Conservation (phyloP, 495 filamentous ascomycete species). For the Penicillium cataractarum region DNA sequence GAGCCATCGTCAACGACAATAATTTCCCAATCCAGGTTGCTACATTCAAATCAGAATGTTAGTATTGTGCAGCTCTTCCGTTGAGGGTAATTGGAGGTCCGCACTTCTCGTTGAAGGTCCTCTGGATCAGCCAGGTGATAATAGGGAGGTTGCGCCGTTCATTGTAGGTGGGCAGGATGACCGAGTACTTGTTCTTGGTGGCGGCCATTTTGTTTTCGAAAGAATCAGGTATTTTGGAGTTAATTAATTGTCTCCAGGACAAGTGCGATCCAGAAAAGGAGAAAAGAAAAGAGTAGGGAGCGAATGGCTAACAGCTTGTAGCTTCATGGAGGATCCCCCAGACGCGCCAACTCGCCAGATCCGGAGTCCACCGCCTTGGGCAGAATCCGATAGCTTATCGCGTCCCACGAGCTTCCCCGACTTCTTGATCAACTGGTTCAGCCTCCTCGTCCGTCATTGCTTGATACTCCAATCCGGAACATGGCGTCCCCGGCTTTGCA, state of each 20-base stretch:
- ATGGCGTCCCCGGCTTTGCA: constrained; percentile 39
- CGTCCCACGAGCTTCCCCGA: constrained; percentile 9
- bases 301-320: constrained; percentile 35
- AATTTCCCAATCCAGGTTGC: constrained; percentile 95
- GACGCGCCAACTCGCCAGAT: constrained; percentile 37
- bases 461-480: not conserved
- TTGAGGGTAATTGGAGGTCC: not conserved
- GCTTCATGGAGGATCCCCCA: constrained; percentile 19
- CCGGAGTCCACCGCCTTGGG: constrained; percentile 34
- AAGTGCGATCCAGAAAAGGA: constrained; percentile 11
- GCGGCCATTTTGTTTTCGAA: constrained; percentile 43
- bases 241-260: constrained; percentile 19
- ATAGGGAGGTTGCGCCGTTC: constrained; percentile 96
- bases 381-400: constrained; percentile 36
- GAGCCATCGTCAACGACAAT: constrained; percentile 98
- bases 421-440: not conserved
- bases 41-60: constrained; percentile 33
- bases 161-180: constrained; percentile 98
- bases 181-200: constrained; percentile 80
- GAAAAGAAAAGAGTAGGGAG: constrained; percentile 31
- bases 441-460: not conserved
- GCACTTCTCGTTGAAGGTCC: constrained; percentile 80
- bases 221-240: not conserved
- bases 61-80: not conserved
- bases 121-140: constrained; percentile 89